Conservation (phyloP, 257 asterid species). For the Forsythia viridissima region DNA sequence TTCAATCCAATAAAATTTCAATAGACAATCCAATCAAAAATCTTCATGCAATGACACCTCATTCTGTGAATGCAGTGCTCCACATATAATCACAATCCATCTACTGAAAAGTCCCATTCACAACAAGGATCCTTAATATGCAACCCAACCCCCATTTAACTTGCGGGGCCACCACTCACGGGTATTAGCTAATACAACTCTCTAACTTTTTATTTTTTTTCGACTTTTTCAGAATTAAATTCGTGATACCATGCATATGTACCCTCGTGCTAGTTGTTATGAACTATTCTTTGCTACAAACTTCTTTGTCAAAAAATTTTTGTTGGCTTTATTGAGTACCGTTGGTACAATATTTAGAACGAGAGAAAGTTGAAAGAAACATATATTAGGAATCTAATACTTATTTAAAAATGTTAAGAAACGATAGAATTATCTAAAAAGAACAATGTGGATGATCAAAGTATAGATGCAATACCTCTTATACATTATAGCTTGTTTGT, state of each 20-base stretch:
- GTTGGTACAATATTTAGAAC: neutral
- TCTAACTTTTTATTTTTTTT: neutral
- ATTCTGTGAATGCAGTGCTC: neutral
- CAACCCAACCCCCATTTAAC: constrained; percentile 29
- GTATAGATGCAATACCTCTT: no score
- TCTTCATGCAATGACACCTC: neutral
- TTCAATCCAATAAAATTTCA: neutral
- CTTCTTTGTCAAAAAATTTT: neutral
- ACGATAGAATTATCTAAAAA: no score
- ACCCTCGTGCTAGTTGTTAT: constrained; percentile 27
- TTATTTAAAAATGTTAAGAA: no score
- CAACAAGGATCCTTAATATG: constrained; percentile 19
- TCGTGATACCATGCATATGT: constrained; percentile 19
- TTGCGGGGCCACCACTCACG: constrained; percentile 62
- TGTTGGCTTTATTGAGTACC: neutral
- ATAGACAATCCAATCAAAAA: constrained; percentile 27
- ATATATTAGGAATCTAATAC: no score
- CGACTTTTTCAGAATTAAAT: constrained; percentile 29
- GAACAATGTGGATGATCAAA: no score
- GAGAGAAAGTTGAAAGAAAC: neutral
- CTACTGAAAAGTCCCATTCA: constrained; percentile 23
- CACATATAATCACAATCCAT: constrained; percentile 18
- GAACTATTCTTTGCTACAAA: constrained; percentile 7
- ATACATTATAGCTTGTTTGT: no score
- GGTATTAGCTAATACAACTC: constrained; percentile 29